Evolutionary conservation across 305 asterid genomes (phyloP), one percentile per base, ranked within the genome.

Genomic region (Fraxinus floribunda): DNA sequence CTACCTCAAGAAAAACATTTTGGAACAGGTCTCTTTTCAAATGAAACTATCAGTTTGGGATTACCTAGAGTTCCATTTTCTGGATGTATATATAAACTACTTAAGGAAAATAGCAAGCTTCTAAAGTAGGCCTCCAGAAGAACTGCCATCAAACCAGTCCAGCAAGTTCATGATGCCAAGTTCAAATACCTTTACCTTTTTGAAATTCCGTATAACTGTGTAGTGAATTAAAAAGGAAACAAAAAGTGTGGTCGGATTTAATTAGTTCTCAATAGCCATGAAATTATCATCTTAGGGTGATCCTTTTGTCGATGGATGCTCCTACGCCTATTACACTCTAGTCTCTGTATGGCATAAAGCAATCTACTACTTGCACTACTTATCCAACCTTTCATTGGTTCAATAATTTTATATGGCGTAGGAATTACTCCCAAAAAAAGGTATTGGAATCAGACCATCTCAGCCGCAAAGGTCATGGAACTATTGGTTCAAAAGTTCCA

Each of bases 401-500:
- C 18, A 5, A 66, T 4, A 66, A 66, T 26, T 66, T 29, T 66
- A 26, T 11, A 66, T 9, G 35, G 36, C 7, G 5, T 66, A 66
- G 36, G 15, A 26, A 66, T 29, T 66, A 26, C 74, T n/a, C 32
- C 13, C 3, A 10, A 64, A 26, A 9, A 9, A 26, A 38, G 13
- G 5, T 26, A 66, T 66, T 66, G 36, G 36, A 24, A 10, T 66
- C 36, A 66, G 74, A 66, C 35, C 10, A 7, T 36, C 6, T 26
- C 36, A 11, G 74, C 74, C 2, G 15, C 84, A 76, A n/a, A 57
- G 39, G 15, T 32, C 55, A 70, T 74, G 13, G 57, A 80, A 26
- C 60, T 79, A 29, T 76, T 66, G 57, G 18, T 82, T 83, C 60
- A 70, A 32, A 57, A 66, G 79, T 68, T 78, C 39, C 64, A 22